A percentile compares a stretch with the other conserved stretches of the same genome.
Conservation (phyloP, 768 basidiomycete genomes). For the Daedaleopsis sinensis region DNA sequence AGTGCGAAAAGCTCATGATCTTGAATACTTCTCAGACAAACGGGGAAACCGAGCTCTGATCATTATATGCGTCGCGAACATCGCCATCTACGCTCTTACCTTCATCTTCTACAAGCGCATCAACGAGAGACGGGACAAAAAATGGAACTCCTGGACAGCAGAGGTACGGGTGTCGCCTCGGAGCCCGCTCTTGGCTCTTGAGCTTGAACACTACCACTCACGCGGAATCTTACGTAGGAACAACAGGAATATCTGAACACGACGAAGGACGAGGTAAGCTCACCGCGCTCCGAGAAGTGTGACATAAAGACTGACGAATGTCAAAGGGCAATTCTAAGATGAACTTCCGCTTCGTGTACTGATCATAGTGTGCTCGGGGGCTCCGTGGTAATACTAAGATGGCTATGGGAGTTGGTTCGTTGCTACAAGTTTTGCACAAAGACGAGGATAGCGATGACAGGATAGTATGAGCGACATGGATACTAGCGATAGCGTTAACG, state of each 20-base stretch:
- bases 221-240: conserved; percentile 39
- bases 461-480: neutral
- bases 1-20: neutral
- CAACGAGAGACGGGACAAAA: conserved; percentile 51
- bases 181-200: neutral
- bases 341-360: conserved; percentile 70
- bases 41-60: conserved; percentile 61
- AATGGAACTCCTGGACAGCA: conserved; percentile 53
- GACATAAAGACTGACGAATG: too few relatives aligned
- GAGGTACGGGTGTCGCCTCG: conserved; percentile 30
- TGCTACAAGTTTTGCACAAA: neutral
- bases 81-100: conserved; percentile 53
- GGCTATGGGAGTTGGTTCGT: too few relatives aligned
- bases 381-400: too few relatives aligned
- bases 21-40: conserved; percentile 44
- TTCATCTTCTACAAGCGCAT: conserved; percentile 58
- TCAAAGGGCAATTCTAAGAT: conserved; percentile 54
- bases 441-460: neutral
- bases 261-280: conserved; percentile 47
- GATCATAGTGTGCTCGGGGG: neutral
- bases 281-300: too few relatives aligned
- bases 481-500: neutral
- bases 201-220: neutral
- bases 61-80: conserved; percentile 56
- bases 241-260: conserved; percentile 61